Conservation (phyloP, 257 asterid genomes). For the Catharanthus roseus region DNA sequence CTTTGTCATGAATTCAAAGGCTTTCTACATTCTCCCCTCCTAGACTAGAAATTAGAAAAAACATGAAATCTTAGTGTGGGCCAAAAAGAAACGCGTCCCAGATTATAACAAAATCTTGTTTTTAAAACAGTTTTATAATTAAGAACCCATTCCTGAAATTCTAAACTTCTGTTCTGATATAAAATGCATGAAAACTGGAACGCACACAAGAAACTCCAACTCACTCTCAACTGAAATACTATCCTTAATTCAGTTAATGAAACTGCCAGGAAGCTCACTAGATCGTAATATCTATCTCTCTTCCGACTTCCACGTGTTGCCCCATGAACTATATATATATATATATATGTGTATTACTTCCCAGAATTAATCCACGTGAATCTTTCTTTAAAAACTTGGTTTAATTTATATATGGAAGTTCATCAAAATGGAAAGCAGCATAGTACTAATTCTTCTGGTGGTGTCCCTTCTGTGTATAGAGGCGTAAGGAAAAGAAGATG, state of each 20-base stretch:
- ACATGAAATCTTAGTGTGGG: too few relatives aligned
- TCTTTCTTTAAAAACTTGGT: not conserved
- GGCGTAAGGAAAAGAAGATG: constrained; percentile 45
- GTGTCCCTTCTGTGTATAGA: constrained; percentile 20
- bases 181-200: constrained; percentile 3
- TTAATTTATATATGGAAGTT: not conserved
- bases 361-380: not conserved
- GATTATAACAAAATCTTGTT: too few relatives aligned
- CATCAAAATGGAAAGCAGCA: not conserved
- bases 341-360: not conserved
- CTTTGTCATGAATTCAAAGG: too few relatives aligned
- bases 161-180: too few relatives aligned
- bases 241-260: not conserved
- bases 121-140: too few relatives aligned
- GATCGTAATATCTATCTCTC: not conserved
- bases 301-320: too few relatives aligned
- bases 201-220: not conserved
- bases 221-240: not conserved
- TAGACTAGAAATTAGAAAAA: too few relatives aligned
- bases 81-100: too few relatives aligned
- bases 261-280: not conserved
- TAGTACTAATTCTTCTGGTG: too few relatives aligned
- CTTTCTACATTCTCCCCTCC: too few relatives aligned
- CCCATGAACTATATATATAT: too few relatives aligned
- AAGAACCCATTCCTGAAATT: too few relatives aligned